Evolutionary conservation across 2,329 filamentous ascomycete genomes (phyloP).

Genomic region (Pseudogymnoascus sp.): DNA sequence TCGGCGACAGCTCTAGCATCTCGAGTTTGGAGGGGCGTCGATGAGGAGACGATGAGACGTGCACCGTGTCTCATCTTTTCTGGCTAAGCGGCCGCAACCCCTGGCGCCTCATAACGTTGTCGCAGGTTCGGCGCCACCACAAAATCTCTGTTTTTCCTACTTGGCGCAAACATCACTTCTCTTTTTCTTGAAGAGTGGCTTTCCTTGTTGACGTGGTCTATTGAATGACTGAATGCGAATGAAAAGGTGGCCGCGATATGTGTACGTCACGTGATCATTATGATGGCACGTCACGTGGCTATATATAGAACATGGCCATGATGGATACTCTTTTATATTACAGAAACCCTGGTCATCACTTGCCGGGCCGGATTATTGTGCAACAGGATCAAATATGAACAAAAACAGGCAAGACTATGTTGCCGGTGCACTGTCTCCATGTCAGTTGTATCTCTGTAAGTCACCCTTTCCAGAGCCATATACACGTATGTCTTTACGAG

Average conservation of each 20-base stretch:
- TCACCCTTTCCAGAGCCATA: background rate
- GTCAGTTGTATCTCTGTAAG: background rate
- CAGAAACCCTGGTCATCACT: background rate
- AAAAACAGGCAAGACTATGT: background rate
- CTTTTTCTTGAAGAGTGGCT: background rate
- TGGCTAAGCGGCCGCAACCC: background rate
- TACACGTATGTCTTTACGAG: background rate
- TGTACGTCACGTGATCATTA: background rate
- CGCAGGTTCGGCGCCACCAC: constrained; percentile 1
- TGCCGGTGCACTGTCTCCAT: background rate
- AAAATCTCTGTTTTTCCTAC: background rate
- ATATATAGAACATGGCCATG: background rate
- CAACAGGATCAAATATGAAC: background rate
- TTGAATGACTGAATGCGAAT: background rate
- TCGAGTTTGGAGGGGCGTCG: constrained; percentile 7
- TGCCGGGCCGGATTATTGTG: background rate
- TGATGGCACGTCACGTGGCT: background rate
- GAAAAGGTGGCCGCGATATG: background rate
- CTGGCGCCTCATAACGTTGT: background rate
- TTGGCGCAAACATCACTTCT: background rate
- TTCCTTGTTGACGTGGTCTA: background rate
- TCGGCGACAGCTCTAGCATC: background rate
- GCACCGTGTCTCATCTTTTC: background rate
- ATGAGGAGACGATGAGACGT: constrained; percentile 5
- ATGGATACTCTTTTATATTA: background rate